These are phyloP conservation scores for Yarrowia hollandica DNA, from an alignment of 805 yeast species.

Conservation along the genomic window DNA sequence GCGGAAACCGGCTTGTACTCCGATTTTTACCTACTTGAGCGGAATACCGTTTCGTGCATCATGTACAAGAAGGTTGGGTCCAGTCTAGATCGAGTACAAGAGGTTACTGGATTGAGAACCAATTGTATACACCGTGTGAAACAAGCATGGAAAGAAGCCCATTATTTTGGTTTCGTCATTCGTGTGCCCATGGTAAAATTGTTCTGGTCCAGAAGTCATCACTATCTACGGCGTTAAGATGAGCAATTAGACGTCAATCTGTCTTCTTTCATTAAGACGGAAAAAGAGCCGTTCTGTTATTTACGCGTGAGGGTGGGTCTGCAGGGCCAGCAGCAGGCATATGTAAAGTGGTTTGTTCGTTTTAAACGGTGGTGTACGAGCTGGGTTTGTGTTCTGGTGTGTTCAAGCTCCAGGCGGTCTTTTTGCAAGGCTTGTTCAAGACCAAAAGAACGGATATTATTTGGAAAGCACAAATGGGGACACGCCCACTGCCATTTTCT, in stretches of 20 bases:
- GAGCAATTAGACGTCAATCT: constrained; percentile 3
- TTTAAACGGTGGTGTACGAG: not conserved
- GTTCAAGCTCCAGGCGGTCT: too few relatives aligned
- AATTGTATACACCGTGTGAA: not conserved
- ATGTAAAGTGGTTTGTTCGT: not conserved
- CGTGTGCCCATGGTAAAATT: not conserved
- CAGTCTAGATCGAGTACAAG: constrained; percentile 20
- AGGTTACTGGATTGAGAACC: constrained; percentile 9
- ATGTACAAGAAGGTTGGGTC: constrained; percentile 22
- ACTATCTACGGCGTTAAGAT: too few relatives aligned
- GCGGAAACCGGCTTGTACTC: not conserved
- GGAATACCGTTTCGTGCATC: constrained; percentile 17
- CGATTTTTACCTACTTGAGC: constrained; percentile 2
- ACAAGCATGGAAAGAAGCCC: too few relatives aligned
- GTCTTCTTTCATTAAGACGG: too few relatives aligned
- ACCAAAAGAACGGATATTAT: too few relatives aligned
- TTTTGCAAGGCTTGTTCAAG: too few relatives aligned
- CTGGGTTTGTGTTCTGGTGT: too few relatives aligned
- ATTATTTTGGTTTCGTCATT: not conserved
- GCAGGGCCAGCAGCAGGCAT: constrained; percentile 20
- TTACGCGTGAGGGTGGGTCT: constrained; percentile 11
- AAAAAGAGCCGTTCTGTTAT: not conserved
- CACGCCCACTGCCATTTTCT: too few relatives aligned
- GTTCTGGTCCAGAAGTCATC: too few relatives aligned
- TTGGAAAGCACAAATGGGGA: too few relatives aligned